Conservation (phyloP, 1,139 yeast species). For the Suhomyces guaymorum region DNA sequence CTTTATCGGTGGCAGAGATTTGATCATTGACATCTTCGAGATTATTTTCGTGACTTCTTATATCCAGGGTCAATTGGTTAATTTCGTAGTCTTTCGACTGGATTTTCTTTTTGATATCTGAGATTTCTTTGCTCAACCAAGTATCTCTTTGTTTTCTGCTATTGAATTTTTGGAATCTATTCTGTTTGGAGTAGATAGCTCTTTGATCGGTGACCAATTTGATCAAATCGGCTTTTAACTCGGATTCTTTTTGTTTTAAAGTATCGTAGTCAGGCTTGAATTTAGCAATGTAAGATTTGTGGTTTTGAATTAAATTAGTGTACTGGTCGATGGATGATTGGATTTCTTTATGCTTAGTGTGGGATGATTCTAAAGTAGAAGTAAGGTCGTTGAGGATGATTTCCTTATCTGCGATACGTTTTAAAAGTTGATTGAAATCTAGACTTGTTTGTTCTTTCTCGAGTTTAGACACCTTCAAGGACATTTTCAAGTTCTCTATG, state of each 20-base stretch:
- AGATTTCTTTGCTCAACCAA: slow-evolving; percentile 56
- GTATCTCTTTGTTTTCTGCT: slow-evolving; percentile 60
- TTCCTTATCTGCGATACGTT: slow-evolving; percentile 44
- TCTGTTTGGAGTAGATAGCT: slow-evolving; percentile 71
- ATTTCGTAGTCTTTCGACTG: slow-evolving; percentile 27
- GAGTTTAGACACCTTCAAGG: slow-evolving; percentile 42
- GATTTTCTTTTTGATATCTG: slow-evolving; percentile 21
- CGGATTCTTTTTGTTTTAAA: slow-evolving; percentile 43
- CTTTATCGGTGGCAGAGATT: slow-evolving; percentile 37
- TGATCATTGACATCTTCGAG: slow-evolving; percentile 34
- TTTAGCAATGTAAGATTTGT: slow-evolving; percentile 24
- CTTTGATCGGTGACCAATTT: slow-evolving; percentile 57
- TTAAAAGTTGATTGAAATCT: slow-evolving; percentile 48
- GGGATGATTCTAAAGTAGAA: slow-evolving; percentile 17
- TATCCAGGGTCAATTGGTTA: slow-evolving; percentile 21
- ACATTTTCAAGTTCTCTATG: slow-evolving; percentile 41
- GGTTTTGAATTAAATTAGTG: slow-evolving; percentile 21
- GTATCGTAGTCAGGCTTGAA: slow-evolving; percentile 45
- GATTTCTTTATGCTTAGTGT: slow-evolving; percentile 19
- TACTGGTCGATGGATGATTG: slow-evolving; percentile 22
- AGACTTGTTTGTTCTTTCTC: slow-evolving; percentile 56
- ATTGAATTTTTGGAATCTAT: slow-evolving; percentile 62
- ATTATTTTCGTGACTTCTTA: slow-evolving; percentile 20
- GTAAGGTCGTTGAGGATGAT: slow-evolving; percentile 35
- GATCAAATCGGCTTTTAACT: slow-evolving; percentile 40